A percentile compares a stretch with the other conserved stretches of the same genome.
Conservation (phyloP, 2,329 filamentous ascomycete genomes). For the Colletotrichum spinosum region DNA sequence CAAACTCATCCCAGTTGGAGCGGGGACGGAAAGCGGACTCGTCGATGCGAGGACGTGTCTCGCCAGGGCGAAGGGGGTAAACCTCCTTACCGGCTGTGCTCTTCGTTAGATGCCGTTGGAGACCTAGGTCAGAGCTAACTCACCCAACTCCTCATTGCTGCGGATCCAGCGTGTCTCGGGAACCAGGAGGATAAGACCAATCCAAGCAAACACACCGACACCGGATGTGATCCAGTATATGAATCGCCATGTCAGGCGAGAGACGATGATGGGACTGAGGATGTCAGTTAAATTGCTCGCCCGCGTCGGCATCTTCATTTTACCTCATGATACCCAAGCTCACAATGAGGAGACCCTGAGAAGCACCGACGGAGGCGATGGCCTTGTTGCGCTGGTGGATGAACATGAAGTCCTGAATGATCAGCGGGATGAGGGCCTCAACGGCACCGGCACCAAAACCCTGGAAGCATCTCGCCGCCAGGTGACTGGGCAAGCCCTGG, state of each 20-base stretch:
- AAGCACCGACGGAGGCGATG: constrained; percentile 46
- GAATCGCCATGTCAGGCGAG: constrained; percentile 48
- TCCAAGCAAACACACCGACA: constrained; percentile 47
- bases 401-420: constrained; percentile 53
- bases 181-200: constrained; percentile 47
- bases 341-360: constrained; percentile 46
- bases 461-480: constrained; percentile 48
- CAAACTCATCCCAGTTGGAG: constrained; percentile 47
- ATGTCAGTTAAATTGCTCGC: not conserved
- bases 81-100: constrained; percentile 37
- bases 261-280: constrained; percentile 44
- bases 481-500: constrained; percentile 44
- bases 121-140: not conserved
- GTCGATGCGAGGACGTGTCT: constrained; percentile 37
- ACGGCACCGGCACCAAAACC: constrained; percentile 50
- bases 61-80: constrained; percentile 36
- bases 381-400: constrained; percentile 51
- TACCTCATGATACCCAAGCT: constrained; percentile 43
- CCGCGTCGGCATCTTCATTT: not conserved
- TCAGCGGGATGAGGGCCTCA: constrained; percentile 51
- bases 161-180: constrained; percentile 51
- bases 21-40: constrained; percentile 40
- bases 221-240: constrained; percentile 50
- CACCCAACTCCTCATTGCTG: constrained; percentile 46
- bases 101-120: not conserved